Base-by-base conservation (phyloP, 306 rosid species). In the Chamaecrista fasciculata region DNA sequence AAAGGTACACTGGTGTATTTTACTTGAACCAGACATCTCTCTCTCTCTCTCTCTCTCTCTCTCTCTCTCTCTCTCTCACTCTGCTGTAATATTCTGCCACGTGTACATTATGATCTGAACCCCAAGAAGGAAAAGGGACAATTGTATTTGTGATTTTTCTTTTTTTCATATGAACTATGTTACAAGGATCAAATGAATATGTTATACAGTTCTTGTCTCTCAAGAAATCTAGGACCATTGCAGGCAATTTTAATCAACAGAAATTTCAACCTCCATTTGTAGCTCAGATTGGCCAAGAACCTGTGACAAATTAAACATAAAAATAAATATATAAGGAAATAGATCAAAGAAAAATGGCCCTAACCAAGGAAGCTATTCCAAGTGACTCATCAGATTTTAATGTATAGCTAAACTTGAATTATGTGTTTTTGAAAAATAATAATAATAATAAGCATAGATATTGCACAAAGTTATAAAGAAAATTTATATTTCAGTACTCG, bases 251-350 rank as follows among this genome's bases (percentile, higher is more conserved):
- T 67, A 94, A 78, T 94, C 97, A 39, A 88, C 81, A 55, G 95
- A 95, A 69, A 94, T 86, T 76, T 94, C 95, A 39, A 94, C 96
- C 76, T 88, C 96, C 97, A 94, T 84, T 80, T 85, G 88, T 15
- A 88, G 66, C 67, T 73, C 81, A 52, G 87, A 79, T 57, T 79
- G 75, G 24, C 88, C 80, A 58, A 94, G 84, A 80, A 91, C 84
- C 97, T 94, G 96, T 36, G 58, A 62, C 62, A 80, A 66, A 71
- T 24, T 18, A 23, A 69, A 53, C 66, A 15, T 0, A 16, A 40
- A 34, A 60, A 72, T 19, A 16, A 67, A 76, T 26, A 80, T 6
- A 56, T 25, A 11, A 56, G 44, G 14, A 72, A 11, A 44, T 18
- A 50, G 16, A 49, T 44, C 20, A 18, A 15, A 34, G 60, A 36